Evolutionary conservation across 139 green algal genomes (phyloP).

Genomic region (Tetradesmus lagerheimii): DNA sequence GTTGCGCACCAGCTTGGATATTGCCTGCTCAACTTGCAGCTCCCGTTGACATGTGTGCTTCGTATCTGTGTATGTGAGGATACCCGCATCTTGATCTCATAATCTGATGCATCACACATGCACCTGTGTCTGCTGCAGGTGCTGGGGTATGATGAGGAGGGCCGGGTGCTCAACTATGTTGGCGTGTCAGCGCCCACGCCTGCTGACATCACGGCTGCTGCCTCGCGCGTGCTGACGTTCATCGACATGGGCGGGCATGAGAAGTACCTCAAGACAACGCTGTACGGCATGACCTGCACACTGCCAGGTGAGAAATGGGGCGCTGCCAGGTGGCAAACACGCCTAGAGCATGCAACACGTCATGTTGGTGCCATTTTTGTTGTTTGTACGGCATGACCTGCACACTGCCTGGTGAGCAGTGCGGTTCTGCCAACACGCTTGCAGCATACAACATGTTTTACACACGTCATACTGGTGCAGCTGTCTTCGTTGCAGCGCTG

Average conservation of each 20-base stretch:
- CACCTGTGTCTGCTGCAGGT: constrained; percentile 72
- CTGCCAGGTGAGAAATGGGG: constrained; percentile 48
- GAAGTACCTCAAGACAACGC: constrained; percentile 85
- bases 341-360: no score
- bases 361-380: background rate
- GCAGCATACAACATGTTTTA: no score
- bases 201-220: constrained; percentile 64
- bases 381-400: background rate
- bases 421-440: no score
- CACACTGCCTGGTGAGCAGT: background rate
- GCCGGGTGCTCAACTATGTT: constrained; percentile 62
- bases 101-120: no score
- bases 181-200: constrained; percentile 61
- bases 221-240: constrained; percentile 73
- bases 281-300: constrained; percentile 77
- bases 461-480: no score
- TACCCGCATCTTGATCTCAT: no score
- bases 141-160: constrained; percentile 79
- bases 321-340: no score
- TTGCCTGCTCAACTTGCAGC: no score
- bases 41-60: no score
- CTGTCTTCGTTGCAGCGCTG: no score
- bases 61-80: no score
- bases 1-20: no score
- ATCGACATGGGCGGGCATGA: constrained; percentile 89